Percentiles rank a stretch among this genome's conserved stretches.
Evolutionary conservation across 148 eudicot genomes (phyloP).

Genomic region (Chenopodium suecicum): DNA sequence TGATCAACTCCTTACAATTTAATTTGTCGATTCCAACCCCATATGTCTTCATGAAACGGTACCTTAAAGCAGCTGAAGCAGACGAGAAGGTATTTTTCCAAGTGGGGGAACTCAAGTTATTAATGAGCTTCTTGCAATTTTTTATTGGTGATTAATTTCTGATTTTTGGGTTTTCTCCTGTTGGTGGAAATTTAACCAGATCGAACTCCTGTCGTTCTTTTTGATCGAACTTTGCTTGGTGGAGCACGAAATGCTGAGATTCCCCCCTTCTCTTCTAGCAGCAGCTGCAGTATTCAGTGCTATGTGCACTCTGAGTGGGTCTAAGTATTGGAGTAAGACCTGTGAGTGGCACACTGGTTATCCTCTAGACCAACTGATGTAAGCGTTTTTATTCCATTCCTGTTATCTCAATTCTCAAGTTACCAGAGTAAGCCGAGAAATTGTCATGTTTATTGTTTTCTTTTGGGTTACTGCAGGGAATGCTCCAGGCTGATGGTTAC

Average conservation of each 20-base stretch:
- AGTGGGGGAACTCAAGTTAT: not conserved
- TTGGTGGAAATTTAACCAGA: conserved; percentile 35
- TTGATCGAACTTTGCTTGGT: conserved; percentile 71
- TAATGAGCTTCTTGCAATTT: not conserved
- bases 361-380: conserved; percentile 60
- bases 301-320: conserved; percentile 50
- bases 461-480: conserved; percentile 46
- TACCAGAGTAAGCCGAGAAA: not conserved
- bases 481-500: conserved; percentile 78
- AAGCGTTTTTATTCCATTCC: conserved; percentile 21
- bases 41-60: conserved; percentile 75
- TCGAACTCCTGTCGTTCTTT: conserved; percentile 70
- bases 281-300: conserved; percentile 84
- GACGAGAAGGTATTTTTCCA: conserved; percentile 44
- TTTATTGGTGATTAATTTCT: not conserved
- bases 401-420: not conserved
- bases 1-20: conserved; percentile 67
- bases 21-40: conserved; percentile 80
- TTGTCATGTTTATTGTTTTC: not conserved
- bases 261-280: conserved; percentile 67
- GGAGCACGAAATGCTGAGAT: conserved; percentile 75
- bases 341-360: conserved; percentile 62
- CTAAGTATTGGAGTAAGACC: conserved; percentile 62
- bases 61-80: conserved; percentile 74
- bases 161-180: not conserved